Evolutionary conservation across 768 basidiomycete species (phyloP), one percentile per base, ranked within the genome.

Genomic region (Cyathus striatus): DNA sequence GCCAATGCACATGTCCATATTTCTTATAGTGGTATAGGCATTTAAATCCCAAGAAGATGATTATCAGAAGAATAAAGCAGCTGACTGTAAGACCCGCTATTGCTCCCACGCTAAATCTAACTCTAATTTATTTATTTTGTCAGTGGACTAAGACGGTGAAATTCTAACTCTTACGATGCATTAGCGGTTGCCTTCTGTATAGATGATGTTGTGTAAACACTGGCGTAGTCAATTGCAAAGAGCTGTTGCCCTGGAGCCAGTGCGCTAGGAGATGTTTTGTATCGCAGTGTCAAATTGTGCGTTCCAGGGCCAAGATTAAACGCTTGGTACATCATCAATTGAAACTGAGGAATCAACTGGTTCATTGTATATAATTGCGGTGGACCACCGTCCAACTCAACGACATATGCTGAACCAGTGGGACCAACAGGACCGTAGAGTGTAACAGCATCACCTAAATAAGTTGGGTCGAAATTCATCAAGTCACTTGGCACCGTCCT

Each of bases 341-440:
- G 59, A 5, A 60, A 40, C 14, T 43, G 49, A 45, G 54, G 60
- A 7, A 49, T 51, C n/a, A 42, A 30, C 23, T 51, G 55, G 26
- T 41, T 54, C 16, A 61, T 48, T 3, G 55, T 49, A 22, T 53
- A 51, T 22, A 37, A 51, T 32, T 40, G 43, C n/a, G 48, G 22
- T 3, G 48, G 21, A 3, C 52, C 62, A 17, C 58, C 58, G 35
- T 70, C 66, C 35, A 72, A 22, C 44, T 64, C 56, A 17, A 65
- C 63, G 0, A 53, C 49, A 44, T 69, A 73, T 3, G 56, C 54
- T 17, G 65, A 57, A 23, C 59, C 60, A 3, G 48, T 44, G 16
- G 68, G 64, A 16, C 66, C 61, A 1, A 68, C 60, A 9, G 73
- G 60, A 16, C 75, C 71, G 40, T 68, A 75, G 6, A 76, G 38